Percentiles rank a stretch among this genome's conserved stretches.
Conservation (phyloP, 2,329 filamentous ascomycete species). For the Sporothrix protearum region DNA sequence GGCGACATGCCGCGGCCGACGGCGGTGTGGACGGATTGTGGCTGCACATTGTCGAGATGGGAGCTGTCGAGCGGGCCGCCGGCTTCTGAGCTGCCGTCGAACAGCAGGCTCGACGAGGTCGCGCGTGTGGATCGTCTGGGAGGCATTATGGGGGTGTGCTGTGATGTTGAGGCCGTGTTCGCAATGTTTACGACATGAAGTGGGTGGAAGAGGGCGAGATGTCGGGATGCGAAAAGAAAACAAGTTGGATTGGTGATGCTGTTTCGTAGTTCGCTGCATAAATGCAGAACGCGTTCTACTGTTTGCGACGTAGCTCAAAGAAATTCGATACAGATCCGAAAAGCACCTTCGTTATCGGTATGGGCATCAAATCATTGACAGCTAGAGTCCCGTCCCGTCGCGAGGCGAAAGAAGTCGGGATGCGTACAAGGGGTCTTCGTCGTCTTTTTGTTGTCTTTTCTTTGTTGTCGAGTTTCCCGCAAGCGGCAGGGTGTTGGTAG, state of each 20-base stretch:
- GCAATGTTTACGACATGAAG: neutral
- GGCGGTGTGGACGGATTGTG: constrained; percentile 20
- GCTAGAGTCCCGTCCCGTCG: neutral
- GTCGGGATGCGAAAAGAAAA: neutral
- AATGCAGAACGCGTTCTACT: too few relatives aligned
- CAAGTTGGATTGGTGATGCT: neutral
- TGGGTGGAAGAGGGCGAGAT: too few relatives aligned
- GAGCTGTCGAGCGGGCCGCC: constrained; percentile 24
- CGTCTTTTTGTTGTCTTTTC: neutral
- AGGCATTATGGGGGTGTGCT: constrained; percentile 23
- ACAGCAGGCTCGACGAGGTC: constrained; percentile 26
- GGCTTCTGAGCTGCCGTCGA: constrained; percentile 28
- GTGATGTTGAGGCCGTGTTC: neutral
- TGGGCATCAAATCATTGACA: constrained; percentile 4
- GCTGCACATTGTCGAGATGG: neutral
- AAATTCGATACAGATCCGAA: neutral
- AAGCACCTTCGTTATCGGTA: neutral
- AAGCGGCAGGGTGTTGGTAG: constrained; percentile 2
- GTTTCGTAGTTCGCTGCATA: too few relatives aligned
- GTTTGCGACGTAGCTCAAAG: neutral
- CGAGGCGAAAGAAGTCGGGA: neutral
- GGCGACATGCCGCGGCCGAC: constrained; percentile 28
- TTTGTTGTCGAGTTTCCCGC: constrained; percentile 20
- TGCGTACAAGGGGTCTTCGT: neutral
- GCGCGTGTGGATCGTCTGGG: constrained; percentile 26